Evolutionary conservation across 2,329 filamentous ascomycete species (phyloP).

Genomic region (Leptosphaerulina australis): DNA sequence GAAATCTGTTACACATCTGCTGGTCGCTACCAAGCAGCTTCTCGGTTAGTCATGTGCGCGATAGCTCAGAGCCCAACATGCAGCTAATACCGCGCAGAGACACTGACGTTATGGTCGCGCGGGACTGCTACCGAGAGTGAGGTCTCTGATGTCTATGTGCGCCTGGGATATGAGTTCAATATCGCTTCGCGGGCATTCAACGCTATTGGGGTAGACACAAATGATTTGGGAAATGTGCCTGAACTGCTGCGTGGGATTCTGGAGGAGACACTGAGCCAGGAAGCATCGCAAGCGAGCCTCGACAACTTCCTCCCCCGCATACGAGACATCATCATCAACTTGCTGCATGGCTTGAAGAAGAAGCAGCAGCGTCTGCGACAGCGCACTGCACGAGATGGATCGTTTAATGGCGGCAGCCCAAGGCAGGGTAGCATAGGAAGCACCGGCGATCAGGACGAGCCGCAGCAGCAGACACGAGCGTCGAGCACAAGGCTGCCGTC

Average conservation of each 20-base stretch:
- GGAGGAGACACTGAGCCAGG: constrained; percentile 94
- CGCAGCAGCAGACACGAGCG: constrained; percentile 49
- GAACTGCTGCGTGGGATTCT: constrained; percentile 88
- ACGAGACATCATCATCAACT: constrained; percentile 97
- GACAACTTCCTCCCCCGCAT: constrained; percentile 94
- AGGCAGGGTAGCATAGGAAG: constrained; percentile 46
- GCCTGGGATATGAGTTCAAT: constrained; percentile 98
- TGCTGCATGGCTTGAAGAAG: constrained; percentile 93
- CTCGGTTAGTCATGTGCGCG: constrained; percentile 54
- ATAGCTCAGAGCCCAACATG: constrained; percentile 2
- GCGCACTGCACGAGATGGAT: constrained; percentile 58
- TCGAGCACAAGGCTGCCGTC: constrained; percentile 51
- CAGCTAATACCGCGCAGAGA: constrained; percentile 62
- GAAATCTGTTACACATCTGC: constrained; percentile 89
- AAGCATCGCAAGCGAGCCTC: constrained; percentile 90
- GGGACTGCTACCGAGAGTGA: constrained; percentile 89
- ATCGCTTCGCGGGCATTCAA: constrained; percentile 97
- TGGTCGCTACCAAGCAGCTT: constrained; percentile 96
- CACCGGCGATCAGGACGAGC: constrained; percentile 45
- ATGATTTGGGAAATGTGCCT: constrained; percentile 92
- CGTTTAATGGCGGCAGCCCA: constrained; percentile 48
- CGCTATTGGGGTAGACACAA: constrained; percentile 94
- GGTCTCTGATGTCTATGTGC: constrained; percentile 97
- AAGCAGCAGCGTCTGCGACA: constrained; percentile 87
- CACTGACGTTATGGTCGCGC: constrained; percentile 95